Evolutionary conservation across 345 rosid species (phyloP).

Genomic region (Euphorbia pulcherrima): DNA sequence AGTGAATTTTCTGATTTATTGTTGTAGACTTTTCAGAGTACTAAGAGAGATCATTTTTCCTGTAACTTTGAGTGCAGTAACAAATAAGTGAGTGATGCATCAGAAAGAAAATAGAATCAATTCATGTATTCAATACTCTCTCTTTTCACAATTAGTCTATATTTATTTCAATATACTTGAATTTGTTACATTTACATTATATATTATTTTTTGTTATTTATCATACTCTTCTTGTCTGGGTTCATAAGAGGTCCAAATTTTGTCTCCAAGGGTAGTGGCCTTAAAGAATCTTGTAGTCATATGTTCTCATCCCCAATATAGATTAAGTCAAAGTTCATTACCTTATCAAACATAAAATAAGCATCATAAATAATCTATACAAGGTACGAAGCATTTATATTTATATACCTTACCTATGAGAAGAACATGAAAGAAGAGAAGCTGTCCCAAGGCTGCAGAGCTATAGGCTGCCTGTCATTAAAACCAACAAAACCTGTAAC

Average conservation of each 20-base stretch:
- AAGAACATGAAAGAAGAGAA: conserved; percentile 88
- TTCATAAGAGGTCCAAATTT: conserved; percentile 62
- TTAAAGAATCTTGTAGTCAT: conserved; percentile 66
- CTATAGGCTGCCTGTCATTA: conserved; percentile 74
- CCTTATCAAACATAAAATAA: conserved; percentile 1
- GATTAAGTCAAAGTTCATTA: conserved; percentile 1
- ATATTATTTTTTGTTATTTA: background rate
- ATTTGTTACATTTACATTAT: background rate
- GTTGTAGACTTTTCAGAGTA: conserved; percentile 25
- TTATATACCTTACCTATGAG: conserved; percentile 84
- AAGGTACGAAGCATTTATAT: background rate
- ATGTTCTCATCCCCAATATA: conserved; percentile 88
- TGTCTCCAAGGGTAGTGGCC: conserved; percentile 78
- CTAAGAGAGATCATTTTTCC: conserved; percentile 41
- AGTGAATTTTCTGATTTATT: conserved; percentile 22
- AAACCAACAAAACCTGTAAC: conserved; percentile 60
- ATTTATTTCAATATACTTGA: background rate
- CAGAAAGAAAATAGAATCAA: conserved; percentile 34
- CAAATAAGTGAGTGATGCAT: conserved; percentile 53
- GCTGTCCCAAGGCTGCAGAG: conserved; percentile 94
- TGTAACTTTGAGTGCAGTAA: conserved; percentile 75
- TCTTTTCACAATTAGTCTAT: background rate
- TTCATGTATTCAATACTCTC: conserved; percentile 21
- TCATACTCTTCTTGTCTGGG: conserved; percentile 31
- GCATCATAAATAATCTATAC: background rate